These are phyloP conservation scores for Pseudogymnoascus sp. DNA, from an alignment of 2,329 filamentous ascomycete genomes.

Conservation along the genomic window DNA sequence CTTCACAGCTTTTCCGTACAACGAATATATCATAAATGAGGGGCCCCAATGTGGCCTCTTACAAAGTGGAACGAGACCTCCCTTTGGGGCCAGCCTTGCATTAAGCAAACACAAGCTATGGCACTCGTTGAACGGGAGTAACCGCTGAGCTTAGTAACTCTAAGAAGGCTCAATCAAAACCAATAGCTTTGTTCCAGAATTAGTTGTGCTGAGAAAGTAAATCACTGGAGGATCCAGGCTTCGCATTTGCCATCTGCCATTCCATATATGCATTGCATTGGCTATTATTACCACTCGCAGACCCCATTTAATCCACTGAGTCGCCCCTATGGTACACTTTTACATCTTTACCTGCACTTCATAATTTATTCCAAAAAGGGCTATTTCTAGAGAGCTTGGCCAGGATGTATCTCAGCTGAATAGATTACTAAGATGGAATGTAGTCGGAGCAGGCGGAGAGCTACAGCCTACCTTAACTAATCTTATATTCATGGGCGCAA, in stretches of 20 bases:
- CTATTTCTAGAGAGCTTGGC: not conserved
- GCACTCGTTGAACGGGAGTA: not conserved
- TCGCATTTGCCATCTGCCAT: not conserved
- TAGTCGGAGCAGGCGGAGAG: not conserved
- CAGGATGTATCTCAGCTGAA: not conserved
- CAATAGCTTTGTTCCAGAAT: not conserved
- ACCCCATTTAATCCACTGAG: not conserved
- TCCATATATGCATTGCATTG: not conserved
- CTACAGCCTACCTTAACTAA: not conserved
- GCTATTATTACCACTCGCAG: not conserved
- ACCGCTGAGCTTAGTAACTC: not conserved
- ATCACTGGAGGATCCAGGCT: not conserved
- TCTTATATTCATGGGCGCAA: not conserved
- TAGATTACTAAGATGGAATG: not conserved
- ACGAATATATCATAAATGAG: constrained; percentile 1
- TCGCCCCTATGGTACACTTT: not conserved
- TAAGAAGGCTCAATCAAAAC: not conserved
- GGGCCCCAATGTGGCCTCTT: not conserved
- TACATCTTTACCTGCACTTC: not conserved
- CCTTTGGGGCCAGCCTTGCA: not conserved
- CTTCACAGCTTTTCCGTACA: constrained; percentile 3
- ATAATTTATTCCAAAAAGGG: not conserved
- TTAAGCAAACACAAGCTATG: not conserved
- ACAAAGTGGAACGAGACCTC: not conserved
- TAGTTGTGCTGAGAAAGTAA: not conserved